These are phyloP conservation scores for Dactylellina cionopaga DNA, from an alignment of 2,329 filamentous ascomycete species.

Conservation along the genomic window DNA sequence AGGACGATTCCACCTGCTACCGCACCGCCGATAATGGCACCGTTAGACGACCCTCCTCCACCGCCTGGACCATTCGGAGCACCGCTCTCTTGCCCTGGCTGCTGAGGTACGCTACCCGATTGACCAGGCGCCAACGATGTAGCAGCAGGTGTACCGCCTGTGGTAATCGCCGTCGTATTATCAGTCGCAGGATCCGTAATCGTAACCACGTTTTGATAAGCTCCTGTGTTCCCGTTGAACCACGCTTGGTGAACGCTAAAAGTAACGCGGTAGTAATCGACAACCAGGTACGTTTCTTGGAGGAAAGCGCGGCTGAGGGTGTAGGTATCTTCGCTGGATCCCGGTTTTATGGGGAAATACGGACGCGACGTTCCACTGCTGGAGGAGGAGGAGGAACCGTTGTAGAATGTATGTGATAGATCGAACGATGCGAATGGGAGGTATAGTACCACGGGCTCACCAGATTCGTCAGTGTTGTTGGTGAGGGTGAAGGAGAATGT, in stretches of 20 bases:
- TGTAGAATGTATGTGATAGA: constrained; percentile 59
- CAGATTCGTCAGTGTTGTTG: constrained; percentile 56
- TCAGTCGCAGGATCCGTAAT: constrained; percentile 14
- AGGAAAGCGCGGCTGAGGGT: constrained; percentile 62
- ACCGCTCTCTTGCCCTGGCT: not conserved
- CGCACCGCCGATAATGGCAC: constrained; percentile 9
- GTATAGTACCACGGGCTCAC: constrained; percentile 58
- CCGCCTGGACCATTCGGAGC: not conserved
- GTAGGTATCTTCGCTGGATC: constrained; percentile 59
- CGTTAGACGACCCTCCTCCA: not conserved
- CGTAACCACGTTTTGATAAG: constrained; percentile 21
- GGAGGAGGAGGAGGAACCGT: constrained; percentile 55
- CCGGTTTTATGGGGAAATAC: constrained; percentile 62
- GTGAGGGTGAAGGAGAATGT: constrained; percentile 60
- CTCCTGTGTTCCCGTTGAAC: constrained; percentile 55
- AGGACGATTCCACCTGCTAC: constrained; percentile 11
- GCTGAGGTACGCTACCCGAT: constrained; percentile 1
- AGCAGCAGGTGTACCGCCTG: constrained; percentile 3
- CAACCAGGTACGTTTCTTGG: constrained; percentile 61
- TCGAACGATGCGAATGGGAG: constrained; percentile 62
- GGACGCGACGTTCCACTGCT: constrained; percentile 53
- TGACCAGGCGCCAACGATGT: constrained; percentile 4
- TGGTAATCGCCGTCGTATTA: not conserved
- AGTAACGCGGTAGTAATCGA: constrained; percentile 60
- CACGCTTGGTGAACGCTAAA: constrained; percentile 60